phyloP scores from a whole-genome alignment of 345 rosid genomes.

The Salix purpurea region DNA sequence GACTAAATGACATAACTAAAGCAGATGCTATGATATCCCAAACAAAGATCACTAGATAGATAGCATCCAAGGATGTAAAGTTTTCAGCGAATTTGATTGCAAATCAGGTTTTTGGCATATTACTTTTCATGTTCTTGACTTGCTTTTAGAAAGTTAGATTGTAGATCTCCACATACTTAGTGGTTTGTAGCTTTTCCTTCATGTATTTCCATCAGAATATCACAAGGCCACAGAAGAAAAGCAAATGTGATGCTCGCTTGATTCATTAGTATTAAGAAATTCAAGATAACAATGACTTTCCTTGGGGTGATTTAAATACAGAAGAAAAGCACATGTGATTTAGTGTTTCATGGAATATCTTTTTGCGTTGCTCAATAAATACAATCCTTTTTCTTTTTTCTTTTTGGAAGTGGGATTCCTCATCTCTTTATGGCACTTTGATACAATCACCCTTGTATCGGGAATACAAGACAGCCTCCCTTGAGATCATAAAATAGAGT shows the following conservation, averaged over 20 bases:
- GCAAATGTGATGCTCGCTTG: background rate
- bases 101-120: too few relatives aligned
- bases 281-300: background rate
- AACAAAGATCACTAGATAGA: too few relatives aligned
- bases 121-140: background rate
- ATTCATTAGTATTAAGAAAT: background rate
- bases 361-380: background rate
- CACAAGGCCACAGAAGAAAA: background rate
- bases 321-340: too few relatives aligned
- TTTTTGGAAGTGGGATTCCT: background rate
- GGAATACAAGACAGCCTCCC: constrained; percentile 78
- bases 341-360: background rate
- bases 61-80: too few relatives aligned
- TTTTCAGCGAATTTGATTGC: too few relatives aligned
- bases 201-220: background rate
- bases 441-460: constrained; percentile 67
- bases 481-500: constrained; percentile 21
- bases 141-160: background rate
- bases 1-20: too few relatives aligned
- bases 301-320: background rate
- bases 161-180: background rate
- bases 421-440: constrained; percentile 50
- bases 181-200: background rate
- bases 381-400: background rate
- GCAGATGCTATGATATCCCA: too few relatives aligned